Evolutionary conservation across 2,329 filamentous ascomycete species (phyloP), one percentile per base, ranked within the genome.

Genomic region (Fusarium sp.): DNA sequence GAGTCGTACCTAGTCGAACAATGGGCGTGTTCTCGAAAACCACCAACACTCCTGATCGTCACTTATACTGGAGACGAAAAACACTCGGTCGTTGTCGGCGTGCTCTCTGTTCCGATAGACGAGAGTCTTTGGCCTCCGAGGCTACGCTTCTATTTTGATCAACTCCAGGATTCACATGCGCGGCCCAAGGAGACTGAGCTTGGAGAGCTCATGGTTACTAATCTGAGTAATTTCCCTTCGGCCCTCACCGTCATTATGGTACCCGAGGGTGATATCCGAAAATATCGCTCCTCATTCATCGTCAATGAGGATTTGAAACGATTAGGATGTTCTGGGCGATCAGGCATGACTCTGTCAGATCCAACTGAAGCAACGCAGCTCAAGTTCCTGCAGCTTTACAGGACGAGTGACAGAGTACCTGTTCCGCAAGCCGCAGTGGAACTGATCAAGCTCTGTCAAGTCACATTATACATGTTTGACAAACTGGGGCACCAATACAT

Each of bases 1-100:
- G 95, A 98, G 81, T 87, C 95, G 70, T 98, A 98, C 82, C 84
- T 98, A 22, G 94, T 98, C 73, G 96, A 98, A 81, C 96, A 99
- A 86, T 99, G 96, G 96, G 94, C 94, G 11, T 98, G 95, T 82
- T 98, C 95, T 18, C 91, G 96, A 58, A 89, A 91, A 63, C 94
- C 97, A 70, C 95, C 95, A 2, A 98, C 95, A 22, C 93, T 97
- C 72, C 90, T 97, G 55, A 97, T 98, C 73, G 93, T 93, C 45
- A 97, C 95, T 7, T 98, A 96, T 79, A 98, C 95, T 0, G 96
- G 95, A 61, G 95, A 98, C 77, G 87, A 90, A 38, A 91, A 90
- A 38, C 93, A 97, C 80, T 89, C 87, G 1, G 91, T 97, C n/a
- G 83, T 92, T 14, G 95, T 94, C 9, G 91, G 92, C 7, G 91